Evolutionary conservation across 805 yeast species (phyloP), one percentile per base, ranked within the genome.

Genomic region (Sugiyamaella mastotermitis): DNA sequence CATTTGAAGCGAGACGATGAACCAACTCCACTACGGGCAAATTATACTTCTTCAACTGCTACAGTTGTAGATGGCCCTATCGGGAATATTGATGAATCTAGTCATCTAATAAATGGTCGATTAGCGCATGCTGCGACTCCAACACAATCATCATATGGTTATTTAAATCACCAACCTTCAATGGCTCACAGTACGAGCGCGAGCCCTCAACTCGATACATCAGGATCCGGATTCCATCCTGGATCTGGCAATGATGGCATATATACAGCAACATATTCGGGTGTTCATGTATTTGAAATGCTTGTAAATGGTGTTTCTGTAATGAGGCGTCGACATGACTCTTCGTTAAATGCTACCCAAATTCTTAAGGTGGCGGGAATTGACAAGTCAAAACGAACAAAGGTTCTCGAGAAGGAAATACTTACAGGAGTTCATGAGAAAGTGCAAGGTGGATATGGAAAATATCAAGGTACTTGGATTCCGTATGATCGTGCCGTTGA

Each of bases 381-480:
- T 41, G 84, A 82, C 48, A 72, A 78, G 50, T 75, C 81, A 15
- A 70, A 72, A 42, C 62, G 84, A 33, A 76, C 83, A 6, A 71
- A 78, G 42, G 67, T 77, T 35, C 69, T 80, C 43, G 86, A 80
- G 45, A 68, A 69, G 46, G 84, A 78, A 47, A 76, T 78, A 29
- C 74, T 69, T 41, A 70, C 75, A 5, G 80, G 82, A n/a, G 64
- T 62, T 24, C 80, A 76, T 52, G 87, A 80, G 49, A 79, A 78
- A 49, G 78, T 79, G 18, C 83, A 78, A 56, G 84, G 84, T 24
- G 85, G 84, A 0, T 74, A 78, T 46, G 84, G 83, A n/a, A 76
- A 76, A 49, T 77, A 75, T 56, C 84, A 79, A 55, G 88, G 87
- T 7, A 80, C 82, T 9, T 80, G 87, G 85, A 66, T 78, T 29